Percentiles rank a stretch among this genome's conserved stretches.
phyloP scores from a whole-genome alignment of 805 yeast species.

The Yarrowia phangngaensis region DNA sequence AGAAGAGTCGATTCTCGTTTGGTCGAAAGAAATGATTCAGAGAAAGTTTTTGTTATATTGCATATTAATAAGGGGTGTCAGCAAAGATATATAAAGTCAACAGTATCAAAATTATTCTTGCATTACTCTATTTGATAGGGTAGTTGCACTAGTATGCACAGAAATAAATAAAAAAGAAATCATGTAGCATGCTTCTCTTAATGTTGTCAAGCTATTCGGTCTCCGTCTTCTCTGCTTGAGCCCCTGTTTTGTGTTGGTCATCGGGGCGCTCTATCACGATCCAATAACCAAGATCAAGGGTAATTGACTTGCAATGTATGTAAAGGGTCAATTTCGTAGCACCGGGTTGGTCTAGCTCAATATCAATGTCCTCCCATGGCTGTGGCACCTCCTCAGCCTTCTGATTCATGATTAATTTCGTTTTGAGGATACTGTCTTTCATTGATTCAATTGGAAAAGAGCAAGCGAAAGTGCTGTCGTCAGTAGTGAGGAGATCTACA shows the following conservation, averaged over 20 bases:
- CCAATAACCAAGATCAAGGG: constrained; percentile 12
- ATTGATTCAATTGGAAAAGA: constrained; percentile 10
- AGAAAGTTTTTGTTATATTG: neutral
- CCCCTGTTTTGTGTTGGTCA: neutral
- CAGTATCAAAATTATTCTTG: no score
- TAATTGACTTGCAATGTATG: constrained; percentile 13
- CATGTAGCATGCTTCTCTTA: no score
- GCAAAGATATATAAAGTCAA: no score
- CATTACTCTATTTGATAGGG: no score
- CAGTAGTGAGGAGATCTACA: constrained; percentile 1
- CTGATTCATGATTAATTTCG: constrained; percentile 16
- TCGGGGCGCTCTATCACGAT: neutral
- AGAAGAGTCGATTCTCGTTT: constrained; percentile 24
- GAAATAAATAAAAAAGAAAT: no score
- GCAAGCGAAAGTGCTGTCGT: constrained; percentile 10
- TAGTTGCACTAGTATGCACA: no score
- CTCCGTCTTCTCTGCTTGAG: neutral
- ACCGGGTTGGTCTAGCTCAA: constrained; percentile 6
- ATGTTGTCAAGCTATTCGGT: no score
- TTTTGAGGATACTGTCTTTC: constrained; percentile 13
- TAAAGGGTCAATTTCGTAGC: constrained; percentile 6
- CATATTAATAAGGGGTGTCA: no score
- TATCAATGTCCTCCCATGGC: constrained; percentile 20
- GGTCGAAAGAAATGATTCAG: constrained; percentile 23
- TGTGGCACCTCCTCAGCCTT: constrained; percentile 7